These are phyloP conservation scores for Blepharisma stoltei DNA, from an alignment of 73 alveolate genomes.

Conservation along the genomic window DNA sequence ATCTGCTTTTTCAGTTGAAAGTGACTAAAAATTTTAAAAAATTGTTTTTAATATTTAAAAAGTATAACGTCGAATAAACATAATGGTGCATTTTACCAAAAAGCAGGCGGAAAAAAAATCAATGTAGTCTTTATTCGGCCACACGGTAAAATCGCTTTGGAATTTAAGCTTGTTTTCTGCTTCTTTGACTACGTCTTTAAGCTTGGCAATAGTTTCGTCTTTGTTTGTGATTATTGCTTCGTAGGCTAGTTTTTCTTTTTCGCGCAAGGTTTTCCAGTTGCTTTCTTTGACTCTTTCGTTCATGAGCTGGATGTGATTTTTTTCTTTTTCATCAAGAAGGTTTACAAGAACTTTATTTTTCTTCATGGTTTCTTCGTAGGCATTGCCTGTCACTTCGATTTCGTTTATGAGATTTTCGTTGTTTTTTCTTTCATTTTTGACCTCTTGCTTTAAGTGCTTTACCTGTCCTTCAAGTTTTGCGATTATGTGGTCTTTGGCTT, in stretches of 20 bases:
- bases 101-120: too few species aligned
- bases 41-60: too few species aligned
- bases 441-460: not conserved
- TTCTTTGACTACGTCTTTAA: slow-evolving; percentile 11
- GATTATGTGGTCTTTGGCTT: slow-evolving; percentile 7
- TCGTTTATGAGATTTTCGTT: not conserved
- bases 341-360: not conserved
- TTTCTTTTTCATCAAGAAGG: not conserved
- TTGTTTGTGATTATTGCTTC: not conserved
- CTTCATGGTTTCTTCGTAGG: slow-evolving; percentile 13
- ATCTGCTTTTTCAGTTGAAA: too few species aligned
- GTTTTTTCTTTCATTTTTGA: slow-evolving; percentile 20
- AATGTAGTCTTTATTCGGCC: not conserved
- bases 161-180: not conserved
- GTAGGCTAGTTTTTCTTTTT: not conserved
- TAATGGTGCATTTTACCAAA: too few species aligned
- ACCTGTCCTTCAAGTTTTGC: not conserved
- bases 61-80: too few species aligned
- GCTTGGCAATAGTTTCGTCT: not conserved
- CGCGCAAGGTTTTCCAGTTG: slow-evolving; percentile 10
- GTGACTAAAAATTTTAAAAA: too few species aligned
- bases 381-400: slow-evolving; percentile 29
- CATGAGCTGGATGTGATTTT: slow-evolving; percentile 17
- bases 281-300: slow-evolving; percentile 19
- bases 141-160: not conserved